Evolutionary conservation across 768 basidiomycete species (phyloP).

Genomic region (Podaxis carcinomalis): DNA sequence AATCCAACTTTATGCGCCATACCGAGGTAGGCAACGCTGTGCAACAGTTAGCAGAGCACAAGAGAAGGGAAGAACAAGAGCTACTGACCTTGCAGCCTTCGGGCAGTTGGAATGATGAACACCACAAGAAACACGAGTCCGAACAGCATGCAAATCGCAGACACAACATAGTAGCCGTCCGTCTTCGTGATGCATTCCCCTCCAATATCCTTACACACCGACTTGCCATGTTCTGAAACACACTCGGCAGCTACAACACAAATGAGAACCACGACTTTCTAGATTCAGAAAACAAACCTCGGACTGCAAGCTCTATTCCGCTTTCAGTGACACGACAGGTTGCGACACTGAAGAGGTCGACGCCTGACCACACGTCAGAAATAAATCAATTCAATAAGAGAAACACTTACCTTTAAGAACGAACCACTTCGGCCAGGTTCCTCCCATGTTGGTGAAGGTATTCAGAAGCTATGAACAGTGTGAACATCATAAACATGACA

Average conservation of each 20-base stretch:
- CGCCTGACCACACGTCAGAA: constrained; percentile 40
- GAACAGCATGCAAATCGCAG: constrained; percentile 69
- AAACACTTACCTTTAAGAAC: constrained; percentile 71
- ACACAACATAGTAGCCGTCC: constrained; percentile 92
- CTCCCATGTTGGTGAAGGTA: constrained; percentile 94
- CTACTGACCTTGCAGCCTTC: constrained; percentile 76
- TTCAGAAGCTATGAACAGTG: constrained; percentile 71
- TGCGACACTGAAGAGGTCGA: constrained; percentile 84
- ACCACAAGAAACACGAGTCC: constrained; percentile 70
- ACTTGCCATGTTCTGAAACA: constrained; percentile 88
- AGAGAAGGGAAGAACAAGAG: background rate
- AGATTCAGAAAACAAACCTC: constrained; percentile 38
- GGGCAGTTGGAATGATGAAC: constrained; percentile 82
- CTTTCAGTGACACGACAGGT: constrained; percentile 72
- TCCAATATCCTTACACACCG: constrained; percentile 64
- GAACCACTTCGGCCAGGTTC: constrained; percentile 97
- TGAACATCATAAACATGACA: constrained; percentile 1
- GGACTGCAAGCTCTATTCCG: constrained; percentile 43
- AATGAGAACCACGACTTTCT: constrained; percentile 11
- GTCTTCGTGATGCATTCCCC: constrained; percentile 80
- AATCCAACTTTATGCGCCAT: constrained; percentile 63
- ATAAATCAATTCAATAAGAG: constrained; percentile 11
- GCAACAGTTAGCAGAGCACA: constrained; percentile 11
- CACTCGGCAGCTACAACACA: constrained; percentile 68
- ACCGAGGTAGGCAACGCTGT: constrained; percentile 63